A percentile compares a stretch with the other conserved stretches of the same genome.
Evolutionary conservation across 1,284 basidiomycete genomes (phyloP).

Genomic region (Golubevia pallescens): DNA sequence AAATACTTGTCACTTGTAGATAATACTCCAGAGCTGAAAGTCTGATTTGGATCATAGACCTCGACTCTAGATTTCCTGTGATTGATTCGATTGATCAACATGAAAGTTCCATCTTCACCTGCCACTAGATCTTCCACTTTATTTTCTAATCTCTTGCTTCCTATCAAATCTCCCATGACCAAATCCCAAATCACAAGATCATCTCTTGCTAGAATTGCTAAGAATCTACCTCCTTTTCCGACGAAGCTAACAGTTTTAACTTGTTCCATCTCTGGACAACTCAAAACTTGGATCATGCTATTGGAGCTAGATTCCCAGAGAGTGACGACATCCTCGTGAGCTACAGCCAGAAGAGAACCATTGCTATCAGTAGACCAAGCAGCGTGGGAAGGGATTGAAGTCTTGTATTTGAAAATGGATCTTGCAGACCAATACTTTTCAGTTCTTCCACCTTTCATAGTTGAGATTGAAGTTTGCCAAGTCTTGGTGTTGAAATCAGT

Average conservation of each 20-base stretch:
- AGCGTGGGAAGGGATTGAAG: slow-evolving; percentile 63
- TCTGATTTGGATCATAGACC: no score
- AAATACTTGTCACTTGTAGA: no score
- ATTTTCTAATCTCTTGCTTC: no score
- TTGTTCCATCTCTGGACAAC: slow-evolving; percentile 30
- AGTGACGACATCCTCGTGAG: slow-evolving; percentile 74
- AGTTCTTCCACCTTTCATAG: slow-evolving; percentile 35
- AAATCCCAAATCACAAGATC: slow-evolving; percentile 49
- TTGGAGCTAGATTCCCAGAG: slow-evolving; percentile 79
- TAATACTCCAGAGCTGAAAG: no score
- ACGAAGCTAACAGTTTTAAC: slow-evolving; percentile 25
- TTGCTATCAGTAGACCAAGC: slow-evolving; percentile 78
- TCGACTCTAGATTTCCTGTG: no score
- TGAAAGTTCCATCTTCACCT: no score
- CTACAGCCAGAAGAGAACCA: slow-evolving; percentile 80
- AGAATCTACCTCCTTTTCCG: slow-evolving; percentile 33
- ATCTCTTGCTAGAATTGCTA: slow-evolving; percentile 22
- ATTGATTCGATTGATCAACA: no score
- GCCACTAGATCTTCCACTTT: no score
- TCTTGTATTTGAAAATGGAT: slow-evolving; percentile 49
- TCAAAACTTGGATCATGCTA: slow-evolving; percentile 72
- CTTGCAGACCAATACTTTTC: slow-evolving; percentile 55
- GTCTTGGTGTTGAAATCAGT: slow-evolving; percentile 75
- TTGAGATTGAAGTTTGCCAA: slow-evolving; percentile 67
- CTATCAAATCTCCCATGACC: slow-evolving; percentile 21